A percentile compares a stretch with the other conserved stretches of the same genome.
These are phyloP conservation scores for Colletotrichum truncatum DNA, from an alignment of 2,329 filamentous ascomycete genomes.

Conservation along the genomic window DNA sequence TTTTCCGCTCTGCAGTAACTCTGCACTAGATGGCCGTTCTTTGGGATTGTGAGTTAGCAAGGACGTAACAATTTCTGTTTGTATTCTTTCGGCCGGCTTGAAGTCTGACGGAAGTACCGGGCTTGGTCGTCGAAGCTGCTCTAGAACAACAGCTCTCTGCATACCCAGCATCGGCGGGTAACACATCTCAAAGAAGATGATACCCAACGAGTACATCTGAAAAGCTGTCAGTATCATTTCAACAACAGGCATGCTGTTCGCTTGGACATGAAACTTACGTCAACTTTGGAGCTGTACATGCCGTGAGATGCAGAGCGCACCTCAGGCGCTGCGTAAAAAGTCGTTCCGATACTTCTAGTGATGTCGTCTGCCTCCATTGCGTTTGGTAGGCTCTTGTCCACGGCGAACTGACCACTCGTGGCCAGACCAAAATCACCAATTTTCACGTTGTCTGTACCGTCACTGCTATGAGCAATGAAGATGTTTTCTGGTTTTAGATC, in stretches of 20 bases:
- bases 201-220: conserved; percentile 93
- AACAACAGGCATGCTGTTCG: no score
- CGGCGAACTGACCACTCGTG: conserved; percentile 82
- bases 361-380: conserved; percentile 66
- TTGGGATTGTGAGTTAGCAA: conserved; percentile 85
- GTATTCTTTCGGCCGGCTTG: conserved; percentile 72
- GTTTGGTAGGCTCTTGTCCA: conserved; percentile 59
- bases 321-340: conserved; percentile 93
- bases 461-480: conserved; percentile 77
- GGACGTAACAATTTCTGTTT: conserved; percentile 81
- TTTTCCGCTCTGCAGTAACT: conserved; percentile 85
- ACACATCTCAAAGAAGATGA: conserved; percentile 99
- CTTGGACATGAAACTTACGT: conserved; percentile 61
- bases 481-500: conserved; percentile 98
- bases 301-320: conserved; percentile 79
- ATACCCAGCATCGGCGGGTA: conserved; percentile 71
- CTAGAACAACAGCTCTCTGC: conserved; percentile 71
- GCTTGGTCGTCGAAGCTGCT: conserved; percentile 72
- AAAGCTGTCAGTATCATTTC: conserved; percentile 29
- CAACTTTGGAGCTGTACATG: conserved; percentile 91
- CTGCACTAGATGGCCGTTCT: conserved; percentile 82
- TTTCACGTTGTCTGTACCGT: conserved; percentile 87
- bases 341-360: conserved; percentile 78
- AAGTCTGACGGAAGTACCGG: conserved; percentile 80
- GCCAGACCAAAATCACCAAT: conserved; percentile 97